phyloP scores from a whole-genome alignment of 768 basidiomycete genomes.

The Ramaria sp. region DNA sequence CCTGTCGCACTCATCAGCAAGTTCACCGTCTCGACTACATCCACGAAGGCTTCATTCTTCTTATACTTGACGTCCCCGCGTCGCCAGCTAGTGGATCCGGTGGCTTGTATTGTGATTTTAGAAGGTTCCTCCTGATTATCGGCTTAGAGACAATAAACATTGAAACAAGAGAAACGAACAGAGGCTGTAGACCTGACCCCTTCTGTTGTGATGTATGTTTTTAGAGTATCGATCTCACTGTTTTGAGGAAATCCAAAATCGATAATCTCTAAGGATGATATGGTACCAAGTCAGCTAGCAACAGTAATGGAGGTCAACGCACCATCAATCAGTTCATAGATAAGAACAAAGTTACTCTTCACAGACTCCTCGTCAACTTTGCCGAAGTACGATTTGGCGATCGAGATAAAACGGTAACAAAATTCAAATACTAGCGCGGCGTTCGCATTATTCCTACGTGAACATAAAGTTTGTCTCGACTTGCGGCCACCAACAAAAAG shows the following conservation, averaged over 20 bases:
- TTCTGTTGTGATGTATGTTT: constrained; percentile 97
- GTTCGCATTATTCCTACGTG: constrained; percentile 80
- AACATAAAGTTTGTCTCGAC: not conserved
- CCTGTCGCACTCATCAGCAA: constrained; percentile 96
- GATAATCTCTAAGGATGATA: constrained; percentile 64
- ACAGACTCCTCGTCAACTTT: constrained; percentile 97
- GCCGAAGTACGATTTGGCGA: constrained; percentile 93
- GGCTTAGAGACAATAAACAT: not conserved
- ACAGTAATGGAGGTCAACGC: constrained; percentile 14
- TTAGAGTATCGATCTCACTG: constrained; percentile 94
- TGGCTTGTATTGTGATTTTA: constrained; percentile 95
- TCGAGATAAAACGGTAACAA: constrained; percentile 91
- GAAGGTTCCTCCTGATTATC: constrained; percentile 79
- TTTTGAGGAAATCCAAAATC: constrained; percentile 99
- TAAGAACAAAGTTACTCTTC: constrained; percentile 98
- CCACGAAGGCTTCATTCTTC: constrained; percentile 99
- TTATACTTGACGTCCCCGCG: constrained; percentile 95
- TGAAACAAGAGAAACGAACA: constrained; percentile 33
- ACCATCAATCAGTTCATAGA: constrained; percentile 98
- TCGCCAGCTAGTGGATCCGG: constrained; percentile 93
- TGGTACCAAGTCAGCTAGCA: constrained; percentile 11
- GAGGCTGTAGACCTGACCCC: constrained; percentile 83
- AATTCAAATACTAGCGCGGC: constrained; percentile 98
- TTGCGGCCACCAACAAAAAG: not conserved
- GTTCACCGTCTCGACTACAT: constrained; percentile 95